phyloP scores from a whole-genome alignment of 257 asterid species.

The Petunia secreta region DNA sequence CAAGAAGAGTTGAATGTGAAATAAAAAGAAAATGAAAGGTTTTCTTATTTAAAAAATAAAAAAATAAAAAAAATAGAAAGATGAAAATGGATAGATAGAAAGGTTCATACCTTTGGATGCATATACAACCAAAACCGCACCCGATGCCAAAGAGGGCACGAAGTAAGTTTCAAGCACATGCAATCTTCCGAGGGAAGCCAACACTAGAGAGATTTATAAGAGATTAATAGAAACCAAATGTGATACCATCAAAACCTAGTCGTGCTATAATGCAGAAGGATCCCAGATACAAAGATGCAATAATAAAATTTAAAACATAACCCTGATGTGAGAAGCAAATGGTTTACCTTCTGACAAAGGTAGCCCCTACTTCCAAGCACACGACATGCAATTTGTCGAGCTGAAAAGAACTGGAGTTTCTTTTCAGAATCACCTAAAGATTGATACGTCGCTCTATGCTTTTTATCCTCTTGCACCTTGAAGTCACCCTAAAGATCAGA shows the following conservation, averaged over 20 bases:
- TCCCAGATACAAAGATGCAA: constrained; percentile 20
- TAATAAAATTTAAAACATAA: constrained; percentile 25
- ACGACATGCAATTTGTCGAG: constrained; percentile 96
- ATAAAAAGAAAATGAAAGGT: constrained; percentile 17
- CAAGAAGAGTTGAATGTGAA: background rate
- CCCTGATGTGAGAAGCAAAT: constrained; percentile 19
- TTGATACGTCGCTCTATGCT: constrained; percentile 77
- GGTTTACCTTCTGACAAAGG: constrained; percentile 87
- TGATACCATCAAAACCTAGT: constrained; percentile 11
- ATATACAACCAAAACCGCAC: constrained; percentile 86
- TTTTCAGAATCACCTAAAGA: constrained; percentile 68
- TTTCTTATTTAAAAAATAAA: background rate
- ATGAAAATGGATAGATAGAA: background rate
- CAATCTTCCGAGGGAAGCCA: constrained; percentile 91
- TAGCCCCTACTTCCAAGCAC: constrained; percentile 94
- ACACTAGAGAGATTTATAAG: constrained; percentile 53
- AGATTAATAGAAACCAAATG: constrained; percentile 16
- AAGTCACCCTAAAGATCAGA: constrained; percentile 68
- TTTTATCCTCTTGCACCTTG: constrained; percentile 90
- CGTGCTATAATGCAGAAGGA: constrained; percentile 23
- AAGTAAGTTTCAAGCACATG: constrained; percentile 66
- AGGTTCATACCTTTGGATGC: constrained; percentile 87
- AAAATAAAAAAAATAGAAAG: constrained; percentile 8
- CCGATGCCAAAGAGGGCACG: constrained; percentile 60
- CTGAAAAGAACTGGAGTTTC: constrained; percentile 87